A percentile compares a stretch with the other conserved stretches of the same genome.
phyloP scores from a whole-genome alignment of 768 basidiomycete species.

The Lentinula boryana region DNA sequence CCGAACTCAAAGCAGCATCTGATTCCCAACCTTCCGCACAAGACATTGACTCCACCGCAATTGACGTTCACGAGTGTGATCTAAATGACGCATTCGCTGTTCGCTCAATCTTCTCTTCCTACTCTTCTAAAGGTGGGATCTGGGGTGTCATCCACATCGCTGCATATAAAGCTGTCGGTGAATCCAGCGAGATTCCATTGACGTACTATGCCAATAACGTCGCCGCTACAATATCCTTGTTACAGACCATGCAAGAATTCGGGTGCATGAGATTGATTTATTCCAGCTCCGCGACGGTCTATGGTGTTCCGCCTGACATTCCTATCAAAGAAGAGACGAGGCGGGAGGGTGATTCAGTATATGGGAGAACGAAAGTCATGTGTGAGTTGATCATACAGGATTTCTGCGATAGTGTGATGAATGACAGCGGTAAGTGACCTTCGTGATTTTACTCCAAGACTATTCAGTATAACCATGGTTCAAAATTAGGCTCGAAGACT shows the following conservation, averaged over 20 bases:
- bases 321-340: conserved; percentile 93
- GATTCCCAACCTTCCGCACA: conserved; percentile 39
- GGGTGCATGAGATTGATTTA: conserved; percentile 87
- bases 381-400: conserved; percentile 87
- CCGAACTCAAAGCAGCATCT: conserved; percentile 45
- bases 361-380: conserved; percentile 95
- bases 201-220: conserved; percentile 96
- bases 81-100: conserved; percentile 69
- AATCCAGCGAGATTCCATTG: conserved; percentile 89
- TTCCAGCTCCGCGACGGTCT: conserved; percentile 98
- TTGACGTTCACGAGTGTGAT: conserved; percentile 69
- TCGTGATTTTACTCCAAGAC: too few relatives aligned
- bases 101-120: conserved; percentile 73
- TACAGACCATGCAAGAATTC: conserved; percentile 83
- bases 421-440: neutral
- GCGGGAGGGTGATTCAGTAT: conserved; percentile 86
- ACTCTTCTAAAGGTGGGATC: conserved; percentile 76
- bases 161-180: conserved; percentile 98
- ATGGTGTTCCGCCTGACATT: conserved; percentile 86
- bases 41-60: conserved; percentile 66
- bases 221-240: conserved; percentile 74
- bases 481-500: conserved; percentile 42
- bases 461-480: too few relatives aligned
- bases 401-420: conserved; percentile 41
- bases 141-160: conserved; percentile 98